Conservation (phyloP, 805 yeast genomes). For the Hemisphaericaspora nanyangensis region DNA sequence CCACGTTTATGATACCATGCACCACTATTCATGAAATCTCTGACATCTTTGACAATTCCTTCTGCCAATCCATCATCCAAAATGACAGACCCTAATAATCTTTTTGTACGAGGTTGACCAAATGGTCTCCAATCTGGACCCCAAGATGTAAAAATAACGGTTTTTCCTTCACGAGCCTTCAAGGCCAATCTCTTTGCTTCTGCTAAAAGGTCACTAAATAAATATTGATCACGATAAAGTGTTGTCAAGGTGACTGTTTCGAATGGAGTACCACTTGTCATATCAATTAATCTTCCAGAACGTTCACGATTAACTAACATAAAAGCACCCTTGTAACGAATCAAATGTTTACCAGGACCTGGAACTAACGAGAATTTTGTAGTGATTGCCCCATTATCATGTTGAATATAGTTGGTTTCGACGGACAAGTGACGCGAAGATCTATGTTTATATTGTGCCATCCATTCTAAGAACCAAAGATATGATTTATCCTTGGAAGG, state of each 20-base stretch:
- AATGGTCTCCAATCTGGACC: slow-evolving; percentile 99
- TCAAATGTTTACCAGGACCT: slow-evolving; percentile 93
- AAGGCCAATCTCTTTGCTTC: slow-evolving; percentile 87
- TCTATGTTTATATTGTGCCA: slow-evolving; percentile 76
- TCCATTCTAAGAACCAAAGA: slow-evolving; percentile 95
- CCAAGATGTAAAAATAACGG: slow-evolving; percentile 90
- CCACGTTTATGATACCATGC: slow-evolving; percentile 94
- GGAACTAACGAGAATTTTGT: slow-evolving; percentile 91
- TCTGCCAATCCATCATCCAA: slow-evolving; percentile 74
- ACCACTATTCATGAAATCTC: slow-evolving; percentile 74
- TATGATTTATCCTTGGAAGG: slow-evolving; percentile 92
- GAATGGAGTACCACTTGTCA: slow-evolving; percentile 89
- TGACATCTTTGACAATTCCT: slow-evolving; percentile 62
- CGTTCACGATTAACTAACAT: slow-evolving; percentile 88
- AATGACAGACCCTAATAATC: slow-evolving; percentile 81
- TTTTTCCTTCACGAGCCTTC: slow-evolving; percentile 82
- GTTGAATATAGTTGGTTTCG: slow-evolving; percentile 81
- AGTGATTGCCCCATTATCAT: slow-evolving; percentile 85
- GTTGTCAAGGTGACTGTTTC: slow-evolving; percentile 96
- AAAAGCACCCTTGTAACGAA: slow-evolving; percentile 80
- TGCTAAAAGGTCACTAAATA: slow-evolving; percentile 65
- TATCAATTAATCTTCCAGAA: slow-evolving; percentile 81
- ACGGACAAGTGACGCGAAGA: slow-evolving; percentile 83
- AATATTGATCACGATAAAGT: slow-evolving; percentile 68
- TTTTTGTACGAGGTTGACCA: slow-evolving; percentile 89